phyloP scores from a whole-genome alignment of 2,329 filamentous ascomycete genomes.

The Nemania sp. region DNA sequence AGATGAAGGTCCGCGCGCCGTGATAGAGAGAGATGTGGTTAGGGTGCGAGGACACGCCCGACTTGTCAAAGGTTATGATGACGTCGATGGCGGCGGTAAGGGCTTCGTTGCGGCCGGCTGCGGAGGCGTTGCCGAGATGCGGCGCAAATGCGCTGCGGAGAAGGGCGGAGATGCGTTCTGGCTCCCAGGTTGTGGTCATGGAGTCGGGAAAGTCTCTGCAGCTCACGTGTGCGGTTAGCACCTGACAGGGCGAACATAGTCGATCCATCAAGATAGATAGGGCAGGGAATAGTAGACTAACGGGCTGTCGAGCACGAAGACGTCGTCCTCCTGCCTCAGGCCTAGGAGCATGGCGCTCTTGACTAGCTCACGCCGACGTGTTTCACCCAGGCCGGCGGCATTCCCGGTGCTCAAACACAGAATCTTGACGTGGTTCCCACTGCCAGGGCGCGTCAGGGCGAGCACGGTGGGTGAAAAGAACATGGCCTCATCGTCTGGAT shows the following conservation, averaged over 20 bases:
- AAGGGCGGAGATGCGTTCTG: slow-evolving; percentile 69
- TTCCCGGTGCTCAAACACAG: slow-evolving; percentile 89
- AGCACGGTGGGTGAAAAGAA: slow-evolving; percentile 93
- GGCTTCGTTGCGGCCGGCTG: slow-evolving; percentile 38
- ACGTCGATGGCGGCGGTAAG: slow-evolving; percentile 70
- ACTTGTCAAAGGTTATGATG: slow-evolving; percentile 86
- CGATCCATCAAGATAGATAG: too few species aligned
- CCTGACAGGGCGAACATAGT: not conserved
- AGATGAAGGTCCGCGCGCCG: slow-evolving; percentile 76
- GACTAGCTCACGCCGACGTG: slow-evolving; percentile 79
- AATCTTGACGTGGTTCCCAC: slow-evolving; percentile 91
- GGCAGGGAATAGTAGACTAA: not conserved
- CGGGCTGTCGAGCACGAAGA: slow-evolving; percentile 83
- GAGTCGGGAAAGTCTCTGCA: slow-evolving; percentile 78
- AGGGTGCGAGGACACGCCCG: slow-evolving; percentile 83
- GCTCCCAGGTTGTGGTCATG: slow-evolving; percentile 80
- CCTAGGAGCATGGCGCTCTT: slow-evolving; percentile 80
- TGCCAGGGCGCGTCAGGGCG: slow-evolving; percentile 76
- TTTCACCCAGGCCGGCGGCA: slow-evolving; percentile 84
- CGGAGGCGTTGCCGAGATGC: slow-evolving; percentile 50
- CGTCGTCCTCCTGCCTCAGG: slow-evolving; percentile 73
- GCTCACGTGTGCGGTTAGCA: slow-evolving; percentile 3
- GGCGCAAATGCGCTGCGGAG: slow-evolving; percentile 77
- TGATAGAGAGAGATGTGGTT: slow-evolving; percentile 92
- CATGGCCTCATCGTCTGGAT: slow-evolving; percentile 99